Evolutionary conservation across 345 rosid genomes (phyloP).

Genomic region (Geranium brycei): DNA sequence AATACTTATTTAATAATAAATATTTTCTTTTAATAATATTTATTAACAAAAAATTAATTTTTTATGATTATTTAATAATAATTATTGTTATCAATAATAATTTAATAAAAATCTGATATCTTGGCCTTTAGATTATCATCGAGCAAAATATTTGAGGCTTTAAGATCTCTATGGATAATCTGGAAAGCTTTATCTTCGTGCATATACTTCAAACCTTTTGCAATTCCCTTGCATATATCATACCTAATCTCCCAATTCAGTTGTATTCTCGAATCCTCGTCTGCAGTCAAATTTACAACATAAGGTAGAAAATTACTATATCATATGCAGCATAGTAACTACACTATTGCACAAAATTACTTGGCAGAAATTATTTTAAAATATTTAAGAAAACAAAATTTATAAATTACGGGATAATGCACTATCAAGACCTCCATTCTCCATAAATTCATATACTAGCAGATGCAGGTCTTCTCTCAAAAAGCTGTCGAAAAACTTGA

Average conservation of each 20-base stretch:
- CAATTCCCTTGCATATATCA: constrained; percentile 1
- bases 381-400: no score
- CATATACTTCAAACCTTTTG: neutral
- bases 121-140: neutral
- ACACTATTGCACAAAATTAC: no score
- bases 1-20: no score
- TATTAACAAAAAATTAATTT: no score
- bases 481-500: constrained; percentile 5
- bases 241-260: constrained; percentile 1
- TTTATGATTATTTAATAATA: no score
- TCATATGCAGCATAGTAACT: neutral
- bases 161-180: neutral
- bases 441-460: constrained; percentile 8
- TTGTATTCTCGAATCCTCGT: neutral
- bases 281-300: neutral
- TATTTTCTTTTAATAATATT: no score
- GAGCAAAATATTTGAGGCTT: neutral
- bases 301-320: no score
- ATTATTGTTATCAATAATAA: no score
- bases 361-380: no score
- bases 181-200: neutral
- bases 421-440: neutral
- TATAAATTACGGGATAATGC: constrained; percentile 7
- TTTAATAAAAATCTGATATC: neutral
- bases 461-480: constrained; percentile 4